Conservation (phyloP, 805 yeast genomes). For the Candida boidinii region DNA sequence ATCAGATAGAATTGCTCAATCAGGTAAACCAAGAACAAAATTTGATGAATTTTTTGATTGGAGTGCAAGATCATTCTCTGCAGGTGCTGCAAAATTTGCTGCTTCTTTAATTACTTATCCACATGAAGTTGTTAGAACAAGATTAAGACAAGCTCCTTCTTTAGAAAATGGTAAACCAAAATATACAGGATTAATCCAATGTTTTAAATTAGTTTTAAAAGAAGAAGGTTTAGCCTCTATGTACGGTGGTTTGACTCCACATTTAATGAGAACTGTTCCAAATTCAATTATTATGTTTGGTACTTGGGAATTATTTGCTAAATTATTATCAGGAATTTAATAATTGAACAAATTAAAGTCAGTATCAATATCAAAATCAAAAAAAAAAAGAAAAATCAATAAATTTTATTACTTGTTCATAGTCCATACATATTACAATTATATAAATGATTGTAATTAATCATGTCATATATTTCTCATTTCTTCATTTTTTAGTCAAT, state of each 20-base stretch:
- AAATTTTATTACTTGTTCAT: too few relatives aligned
- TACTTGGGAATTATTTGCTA: slow-evolving; percentile 86
- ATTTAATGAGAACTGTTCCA: slow-evolving; percentile 92
- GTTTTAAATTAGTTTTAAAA: slow-evolving; percentile 74
- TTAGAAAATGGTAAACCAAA: slow-evolving; percentile 69
- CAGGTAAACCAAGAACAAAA: slow-evolving; percentile 33
- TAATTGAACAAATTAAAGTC: slow-evolving; percentile 1
- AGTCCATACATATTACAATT: too few relatives aligned
- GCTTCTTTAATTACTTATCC: slow-evolving; percentile 94
- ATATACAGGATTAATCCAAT: slow-evolving; percentile 83
- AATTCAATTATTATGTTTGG: slow-evolving; percentile 98
- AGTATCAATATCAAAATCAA: slow-evolving; percentile 1
- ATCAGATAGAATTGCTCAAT: slow-evolving; percentile 26
- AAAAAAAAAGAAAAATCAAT: too few relatives aligned
- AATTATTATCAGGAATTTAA: slow-evolving; percentile 33
- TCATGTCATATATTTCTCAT: not conserved
- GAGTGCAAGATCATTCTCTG: slow-evolving; percentile 95
- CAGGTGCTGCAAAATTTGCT: slow-evolving; percentile 90
- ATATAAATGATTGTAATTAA: not conserved
- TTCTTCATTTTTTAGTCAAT: too few relatives aligned
- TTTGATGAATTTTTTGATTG: slow-evolving; percentile 72
- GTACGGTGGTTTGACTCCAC: slow-evolving; percentile 98
- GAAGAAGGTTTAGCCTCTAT: slow-evolving; percentile 91
- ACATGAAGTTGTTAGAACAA: slow-evolving; percentile 93
- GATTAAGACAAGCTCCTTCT: slow-evolving; percentile 88